Conservation (phyloP, 345 rosid species). For the Dipteronia dyeriana region DNA sequence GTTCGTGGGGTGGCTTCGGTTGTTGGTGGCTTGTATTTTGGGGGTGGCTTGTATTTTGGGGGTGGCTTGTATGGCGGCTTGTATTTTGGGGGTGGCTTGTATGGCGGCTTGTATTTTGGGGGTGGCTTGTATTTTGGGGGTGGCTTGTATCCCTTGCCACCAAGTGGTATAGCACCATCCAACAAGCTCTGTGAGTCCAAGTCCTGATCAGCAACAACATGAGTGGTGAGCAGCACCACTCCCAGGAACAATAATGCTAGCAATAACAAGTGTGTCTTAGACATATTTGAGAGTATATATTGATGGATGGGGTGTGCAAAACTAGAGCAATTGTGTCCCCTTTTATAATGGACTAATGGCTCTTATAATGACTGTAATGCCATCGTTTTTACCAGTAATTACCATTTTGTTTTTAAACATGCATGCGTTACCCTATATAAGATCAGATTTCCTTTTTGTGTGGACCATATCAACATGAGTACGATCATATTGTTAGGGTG, state of each 20-base stretch:
- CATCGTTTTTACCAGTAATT: not conserved
- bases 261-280: not conserved
- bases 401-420: not conserved
- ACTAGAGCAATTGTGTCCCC: not conserved
- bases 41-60: too few species aligned
- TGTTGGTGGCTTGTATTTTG: too few species aligned
- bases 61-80: constrained; percentile 15
- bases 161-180: not conserved
- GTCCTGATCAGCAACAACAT: too few species aligned
- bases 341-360: not conserved
- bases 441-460: not conserved
- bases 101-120: not conserved
- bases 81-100: not conserved
- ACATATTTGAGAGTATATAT: not conserved
- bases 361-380: not conserved
- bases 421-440: not conserved
- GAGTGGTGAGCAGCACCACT: not conserved
- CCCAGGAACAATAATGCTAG: not conserved
- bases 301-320: not conserved
- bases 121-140: not conserved
- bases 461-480: not conserved
- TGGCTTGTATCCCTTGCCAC: not conserved
- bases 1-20: constrained; percentile 1
- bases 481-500: not conserved
- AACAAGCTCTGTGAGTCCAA: not conserved